Percentiles rank a stretch among this genome's conserved stretches.
Evolutionary conservation across 805 yeast species (phyloP).

Genomic region (Cyberlindnera maclurae): DNA sequence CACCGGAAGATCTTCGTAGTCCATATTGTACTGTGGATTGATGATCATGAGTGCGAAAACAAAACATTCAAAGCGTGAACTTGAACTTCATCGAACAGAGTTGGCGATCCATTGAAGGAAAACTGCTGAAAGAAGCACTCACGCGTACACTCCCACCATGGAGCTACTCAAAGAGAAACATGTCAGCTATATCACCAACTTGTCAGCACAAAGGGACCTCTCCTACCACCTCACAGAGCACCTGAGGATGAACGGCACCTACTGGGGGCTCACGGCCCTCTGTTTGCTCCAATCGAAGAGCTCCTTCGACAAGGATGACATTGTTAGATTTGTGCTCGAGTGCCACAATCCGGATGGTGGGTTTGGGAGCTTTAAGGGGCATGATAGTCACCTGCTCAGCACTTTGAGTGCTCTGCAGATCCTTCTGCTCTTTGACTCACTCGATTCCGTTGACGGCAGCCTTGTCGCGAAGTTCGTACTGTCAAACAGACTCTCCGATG

Average conservation of each 20-base stretch:
- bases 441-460: slow-evolving; percentile 33
- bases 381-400: slow-evolving; percentile 80
- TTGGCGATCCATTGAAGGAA: no score
- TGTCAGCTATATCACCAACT: slow-evolving; percentile 44
- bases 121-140: neutral
- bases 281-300: slow-evolving; percentile 48
- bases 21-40: slow-evolving; percentile 3
- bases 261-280: slow-evolving; percentile 89
- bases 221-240: slow-evolving; percentile 92
- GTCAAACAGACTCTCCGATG: slow-evolving; percentile 35
- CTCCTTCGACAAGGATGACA: slow-evolving; percentile 52
- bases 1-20: slow-evolving; percentile 19
- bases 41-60: neutral
- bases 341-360: slow-evolving; percentile 72
- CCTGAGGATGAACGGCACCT: slow-evolving; percentile 81
- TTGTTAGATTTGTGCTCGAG: slow-evolving; percentile 57
- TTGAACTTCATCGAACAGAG: no score
- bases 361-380: slow-evolving; percentile 83
- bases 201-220: slow-evolving; percentile 47
- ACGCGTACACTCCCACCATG: neutral
- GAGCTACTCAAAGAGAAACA: slow-evolving; percentile 40
- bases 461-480: slow-evolving; percentile 31
- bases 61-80: no score
- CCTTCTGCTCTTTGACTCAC: slow-evolving; percentile 53
- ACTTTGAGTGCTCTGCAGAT: slow-evolving; percentile 87